Conservation (phyloP, 202 grass and related monocot species). For the Bolboschoenoplectus hybrid region DNA sequence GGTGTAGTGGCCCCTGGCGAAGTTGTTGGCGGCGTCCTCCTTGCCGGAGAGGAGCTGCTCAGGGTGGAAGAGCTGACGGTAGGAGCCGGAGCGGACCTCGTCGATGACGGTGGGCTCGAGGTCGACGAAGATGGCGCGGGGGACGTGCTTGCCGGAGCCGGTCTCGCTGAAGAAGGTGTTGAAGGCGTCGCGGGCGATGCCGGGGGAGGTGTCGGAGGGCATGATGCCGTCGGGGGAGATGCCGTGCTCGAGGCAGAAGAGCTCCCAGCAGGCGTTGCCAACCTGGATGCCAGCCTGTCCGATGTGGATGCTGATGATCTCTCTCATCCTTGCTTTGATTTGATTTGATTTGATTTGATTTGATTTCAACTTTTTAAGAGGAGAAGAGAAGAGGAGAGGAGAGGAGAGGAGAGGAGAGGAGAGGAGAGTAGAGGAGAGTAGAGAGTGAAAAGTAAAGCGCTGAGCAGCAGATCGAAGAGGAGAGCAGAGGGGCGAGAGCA, state of each 20-base stretch:
- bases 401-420: not conserved
- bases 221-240: slow-evolving; percentile 75
- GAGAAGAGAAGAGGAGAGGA: not conserved
- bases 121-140: slow-evolving; percentile 90
- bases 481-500: too few relatives aligned
- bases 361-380: not conserved
- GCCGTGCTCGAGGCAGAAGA: slow-evolving; percentile 92
- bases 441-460: too few relatives aligned
- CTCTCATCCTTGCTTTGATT: slow-evolving; percentile 49
- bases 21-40: slow-evolving; percentile 96
- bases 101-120: slow-evolving; percentile 94
- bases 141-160: slow-evolving; percentile 77
- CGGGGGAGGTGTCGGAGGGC: slow-evolving; percentile 75
- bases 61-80: slow-evolving; percentile 93
- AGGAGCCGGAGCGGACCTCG: slow-evolving; percentile 72
- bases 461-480: too few relatives aligned
- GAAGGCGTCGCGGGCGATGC: slow-evolving; percentile 75
- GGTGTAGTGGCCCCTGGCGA: slow-evolving; percentile 91
- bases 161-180: slow-evolving; percentile 99
- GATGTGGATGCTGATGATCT: slow-evolving; percentile 96
- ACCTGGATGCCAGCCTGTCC: slow-evolving; percentile 91
- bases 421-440: not conserved
- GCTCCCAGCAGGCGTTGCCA: slow-evolving; percentile 89
- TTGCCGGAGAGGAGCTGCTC: slow-evolving; percentile 94
- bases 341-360: not conserved